phyloP scores from a whole-genome alignment of 768 basidiomycete genomes.

The Tulasnella sp. region DNA sequence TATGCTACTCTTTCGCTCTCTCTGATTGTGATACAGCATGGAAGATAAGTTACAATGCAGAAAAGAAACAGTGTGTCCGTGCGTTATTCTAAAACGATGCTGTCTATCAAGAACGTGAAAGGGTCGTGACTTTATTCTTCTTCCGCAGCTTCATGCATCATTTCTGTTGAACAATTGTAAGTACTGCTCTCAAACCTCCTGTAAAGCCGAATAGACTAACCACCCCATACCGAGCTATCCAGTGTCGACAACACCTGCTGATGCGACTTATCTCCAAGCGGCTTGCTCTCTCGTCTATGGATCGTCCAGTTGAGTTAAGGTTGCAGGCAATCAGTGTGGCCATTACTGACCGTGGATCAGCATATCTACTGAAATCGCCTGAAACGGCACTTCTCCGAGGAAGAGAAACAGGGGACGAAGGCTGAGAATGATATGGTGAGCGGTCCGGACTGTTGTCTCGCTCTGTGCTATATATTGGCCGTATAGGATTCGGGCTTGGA shows the following conservation, averaged over 20 bases:
- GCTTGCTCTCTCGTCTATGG: slow-evolving; percentile 24
- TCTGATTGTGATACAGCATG: slow-evolving; percentile 3
- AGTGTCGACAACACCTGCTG: slow-evolving; percentile 42
- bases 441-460: background rate
- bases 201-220: slow-evolving; percentile 28
- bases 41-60: slow-evolving; percentile 15
- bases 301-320: background rate
- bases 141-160: slow-evolving; percentile 38
- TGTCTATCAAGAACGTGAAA: background rate
- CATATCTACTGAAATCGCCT: slow-evolving; percentile 36
- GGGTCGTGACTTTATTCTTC: slow-evolving; percentile 30
- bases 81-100: background rate
- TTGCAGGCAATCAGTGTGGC: background rate
- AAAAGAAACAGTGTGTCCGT: slow-evolving; percentile 25
- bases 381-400: slow-evolving; percentile 29
- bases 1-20: background rate
- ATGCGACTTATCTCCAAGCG: slow-evolving; percentile 26
- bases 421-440: background rate
- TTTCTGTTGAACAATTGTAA: slow-evolving; percentile 19
- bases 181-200: background rate
- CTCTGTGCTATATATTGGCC: background rate
- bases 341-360: slow-evolving; percentile 33
- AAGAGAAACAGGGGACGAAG: background rate
- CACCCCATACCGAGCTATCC: slow-evolving; percentile 61
- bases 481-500: background rate